A percentile compares a stretch with the other conserved stretches of the same genome.
Evolutionary conservation across 176 grass and related monocot genomes (phyloP).

Genomic region (Tillandsia leiboldiana): DNA sequence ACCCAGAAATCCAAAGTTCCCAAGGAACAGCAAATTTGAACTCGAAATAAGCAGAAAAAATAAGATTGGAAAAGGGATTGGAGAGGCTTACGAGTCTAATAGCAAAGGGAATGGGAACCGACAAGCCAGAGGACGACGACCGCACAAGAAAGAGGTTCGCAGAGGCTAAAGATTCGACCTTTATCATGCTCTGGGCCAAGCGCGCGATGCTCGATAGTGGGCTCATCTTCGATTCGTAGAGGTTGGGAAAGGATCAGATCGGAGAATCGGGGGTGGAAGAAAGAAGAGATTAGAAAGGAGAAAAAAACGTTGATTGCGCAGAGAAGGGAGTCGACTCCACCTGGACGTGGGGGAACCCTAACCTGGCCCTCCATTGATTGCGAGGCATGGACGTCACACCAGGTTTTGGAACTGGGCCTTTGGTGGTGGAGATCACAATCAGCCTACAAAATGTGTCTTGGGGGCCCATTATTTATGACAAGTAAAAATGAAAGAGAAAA

Average conservation of each 20-base stretch:
- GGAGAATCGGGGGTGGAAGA: not conserved
- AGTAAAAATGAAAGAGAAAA: too few relatives aligned
- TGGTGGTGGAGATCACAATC: not conserved
- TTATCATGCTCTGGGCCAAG: too few relatives aligned
- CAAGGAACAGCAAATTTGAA: not conserved
- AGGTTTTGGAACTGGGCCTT: not conserved
- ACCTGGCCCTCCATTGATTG: not conserved
- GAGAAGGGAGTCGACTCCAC: not conserved
- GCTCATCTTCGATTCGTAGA: not conserved
- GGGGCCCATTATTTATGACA: too few relatives aligned
- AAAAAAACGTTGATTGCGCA: not conserved
- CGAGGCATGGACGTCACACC: not conserved
- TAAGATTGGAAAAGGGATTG: not conserved
- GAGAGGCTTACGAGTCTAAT: not conserved
- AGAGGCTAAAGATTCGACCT: too few relatives aligned
- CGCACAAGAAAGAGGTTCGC: not conserved
- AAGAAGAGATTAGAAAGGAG: not conserved
- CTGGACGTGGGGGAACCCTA: not conserved
- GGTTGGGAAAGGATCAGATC: too few relatives aligned
- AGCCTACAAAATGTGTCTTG: not conserved
- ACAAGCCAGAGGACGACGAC: not conserved
- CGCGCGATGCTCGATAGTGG: not conserved
- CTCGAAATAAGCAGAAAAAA: not conserved
- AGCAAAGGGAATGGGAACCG: not conserved
- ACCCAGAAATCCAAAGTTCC: not conserved